Evolutionary conservation across 495 filamentous ascomycete genomes (phyloP).

Genomic region (Penicillium paradoxum): DNA sequence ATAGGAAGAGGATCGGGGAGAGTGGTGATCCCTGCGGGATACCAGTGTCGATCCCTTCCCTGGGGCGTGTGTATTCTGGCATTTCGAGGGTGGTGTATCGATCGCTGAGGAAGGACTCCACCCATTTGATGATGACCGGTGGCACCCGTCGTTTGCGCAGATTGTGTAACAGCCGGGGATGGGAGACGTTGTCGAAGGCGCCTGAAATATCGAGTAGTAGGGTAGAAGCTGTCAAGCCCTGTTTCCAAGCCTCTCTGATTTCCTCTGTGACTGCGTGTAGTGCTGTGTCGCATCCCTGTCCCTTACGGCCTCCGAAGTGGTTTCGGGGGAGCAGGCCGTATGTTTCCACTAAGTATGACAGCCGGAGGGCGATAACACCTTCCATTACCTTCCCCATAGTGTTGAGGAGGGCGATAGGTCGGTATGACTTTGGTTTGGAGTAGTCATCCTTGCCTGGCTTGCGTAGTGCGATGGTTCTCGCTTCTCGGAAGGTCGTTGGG

Average conservation of each 20-base stretch:
- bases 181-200: too few relatives aligned
- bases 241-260: slow-evolving; percentile 13
- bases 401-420: slow-evolving; percentile 30
- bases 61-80: too few relatives aligned
- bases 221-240: slow-evolving; percentile 1
- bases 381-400: slow-evolving; percentile 32
- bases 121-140: too few relatives aligned
- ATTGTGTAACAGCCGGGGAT: too few relatives aligned
- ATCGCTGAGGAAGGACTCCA: too few relatives aligned
- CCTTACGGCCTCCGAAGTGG: slow-evolving; percentile 20
- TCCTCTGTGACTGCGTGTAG: slow-evolving; percentile 18
- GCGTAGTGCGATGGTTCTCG: slow-evolving; percentile 25
- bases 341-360: slow-evolving; percentile 19
- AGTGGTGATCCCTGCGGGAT: too few relatives aligned
- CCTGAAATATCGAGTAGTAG: not conserved
- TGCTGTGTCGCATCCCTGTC: slow-evolving; percentile 15
- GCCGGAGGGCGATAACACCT: slow-evolving; percentile 15
- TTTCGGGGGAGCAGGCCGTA: slow-evolving; percentile 17
- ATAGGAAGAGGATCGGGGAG: not conserved
- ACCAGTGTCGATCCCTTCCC: too few relatives aligned
- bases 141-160: too few relatives aligned
- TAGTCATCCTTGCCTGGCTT: slow-evolving; percentile 25
- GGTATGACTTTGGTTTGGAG: slow-evolving; percentile 23
- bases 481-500: slow-evolving; percentile 18
- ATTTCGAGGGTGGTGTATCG: too few relatives aligned